Percentiles rank a stretch among this genome's conserved stretches.
phyloP scores from a whole-genome alignment of 148 eudicot genomes.

The Silene conica region DNA sequence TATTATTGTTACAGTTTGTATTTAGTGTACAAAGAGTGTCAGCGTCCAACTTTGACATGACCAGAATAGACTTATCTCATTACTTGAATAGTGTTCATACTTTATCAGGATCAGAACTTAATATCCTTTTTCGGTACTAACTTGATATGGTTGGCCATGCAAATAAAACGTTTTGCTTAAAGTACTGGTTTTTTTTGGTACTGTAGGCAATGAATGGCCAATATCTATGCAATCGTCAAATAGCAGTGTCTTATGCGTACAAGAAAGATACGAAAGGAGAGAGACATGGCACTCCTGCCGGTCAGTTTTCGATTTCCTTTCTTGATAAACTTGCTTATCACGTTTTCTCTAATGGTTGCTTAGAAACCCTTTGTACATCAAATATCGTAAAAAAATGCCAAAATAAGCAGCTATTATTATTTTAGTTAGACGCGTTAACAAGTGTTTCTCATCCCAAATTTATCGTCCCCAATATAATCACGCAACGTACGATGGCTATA shows the following conservation, averaged over 20 bases:
- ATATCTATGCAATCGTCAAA: conserved; percentile 95
- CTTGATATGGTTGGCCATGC: not conserved
- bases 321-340: not conserved
- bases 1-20: not conserved
- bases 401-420: not conserved
- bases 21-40: not conserved
- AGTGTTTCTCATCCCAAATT: not conserved
- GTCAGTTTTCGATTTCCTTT: conserved; percentile 32
- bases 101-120: not conserved
- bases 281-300: conserved; percentile 98
- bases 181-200: not conserved
- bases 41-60: not conserved
- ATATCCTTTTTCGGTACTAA: not conserved
- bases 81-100: not conserved
- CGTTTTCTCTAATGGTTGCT: not conserved
- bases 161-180: not conserved
- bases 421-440: not conserved
- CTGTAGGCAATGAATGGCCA: conserved; percentile 98
- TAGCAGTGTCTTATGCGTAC: conserved; percentile 94
- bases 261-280: conserved; percentile 97
- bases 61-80: not conserved
- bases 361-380: not conserved
- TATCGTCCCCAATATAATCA: not conserved
- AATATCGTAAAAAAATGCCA: not conserved
- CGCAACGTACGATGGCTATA: not conserved